Evolutionary conservation across 2,329 filamentous ascomycete genomes (phyloP), one percentile per base, ranked within the genome.

Genomic region (Calcarisporium arbuscula): DNA sequence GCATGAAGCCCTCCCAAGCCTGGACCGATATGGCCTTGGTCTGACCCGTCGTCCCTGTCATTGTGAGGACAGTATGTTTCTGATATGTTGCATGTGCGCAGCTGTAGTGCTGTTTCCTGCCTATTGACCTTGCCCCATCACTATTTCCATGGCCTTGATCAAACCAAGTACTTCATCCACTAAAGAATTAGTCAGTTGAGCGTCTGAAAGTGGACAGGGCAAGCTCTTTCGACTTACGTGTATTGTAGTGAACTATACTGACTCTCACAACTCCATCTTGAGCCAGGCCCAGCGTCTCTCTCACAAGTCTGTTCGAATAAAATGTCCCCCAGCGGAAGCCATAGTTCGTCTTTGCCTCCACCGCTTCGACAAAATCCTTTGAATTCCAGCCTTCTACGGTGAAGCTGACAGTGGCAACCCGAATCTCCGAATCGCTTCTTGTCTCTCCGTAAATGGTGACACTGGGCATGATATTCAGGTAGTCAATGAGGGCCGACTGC

Each of bases 231-330:
- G 16, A 67, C 72, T 64, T 50, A 77, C 73, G 51, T 4, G 78
- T 83, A 47, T 86, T 86, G 50, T 86, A 86, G 56, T 85, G 81
- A 35, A 82, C 70, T 65, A 85, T 67, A 47, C 78, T 83, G n/a
- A 85, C 76, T 42, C 82, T 67, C 5, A 82, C 68, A 8, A 85
- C 72, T 0, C 80, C 82, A 44, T 83, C 51, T 2, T 36, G 70
- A 8, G 64, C 68, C 32, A 83, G 56, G 0, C 67, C 67, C 23
- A 85, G 50, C 0, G 83, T 60, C 3, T 81, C 73, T 38, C 73
- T 61, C 10, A 74, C 64, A 43, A 85, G 51, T 12, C 81, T 61
- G 46, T 81, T 73, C 10, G 74, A 78, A 54, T 86, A 86, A 47
- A 86, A 85, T 28, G 72, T 65, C 0, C 82, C 82, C 69, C 72